Evolutionary conservation across 345 rosid genomes (phyloP), one percentile per base, ranked within the genome.

Genomic region (Toxicodendron radicans): DNA sequence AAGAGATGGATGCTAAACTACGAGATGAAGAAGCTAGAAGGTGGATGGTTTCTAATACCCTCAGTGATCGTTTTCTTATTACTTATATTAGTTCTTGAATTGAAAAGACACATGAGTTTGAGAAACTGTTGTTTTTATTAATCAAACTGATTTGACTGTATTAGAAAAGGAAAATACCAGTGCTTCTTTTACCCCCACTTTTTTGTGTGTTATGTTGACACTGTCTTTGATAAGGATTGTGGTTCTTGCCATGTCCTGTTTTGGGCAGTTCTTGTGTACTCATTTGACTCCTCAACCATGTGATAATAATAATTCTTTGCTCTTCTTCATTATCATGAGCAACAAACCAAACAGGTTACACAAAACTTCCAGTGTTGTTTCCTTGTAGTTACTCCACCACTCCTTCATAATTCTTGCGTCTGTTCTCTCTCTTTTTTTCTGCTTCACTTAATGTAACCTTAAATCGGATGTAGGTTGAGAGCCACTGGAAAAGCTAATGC

Each of bases 1-100:
- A 91, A 79, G 96, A 91, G 83, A 89, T 91, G 85, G 93, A 89
- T 83, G 93, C 96, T 68, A 89, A 89, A 73, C 81, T 87, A 72
- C 83, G 93, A 73, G 93, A 91, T 83, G 96, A 89, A 81, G 96
- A 88, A 85, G 88, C 93, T 70, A 86, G 96, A 87, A 91, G 96
- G 96, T 90, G 32, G 76, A 78, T 74, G 21, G 33, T 59, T 24
- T 43, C 60, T n/a, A 14, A 32, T 68, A 20, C 11, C 56, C 63
- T 64, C 21, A 14, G 73, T 23, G 24, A 57, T 62, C n/a, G 24
- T 45, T 48, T 57, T 63, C 35, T 56, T 46, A 32, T 54, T 13
- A 13, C 9, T 58, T 75, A 64, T 30, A 10, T 74, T 10, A 13
- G 7, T 30, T 65, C 43, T 63, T 72, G 9, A 56, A 38, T 74